Conservation (phyloP, 179 eudicot genomes). For the Beta macrorhiza region DNA sequence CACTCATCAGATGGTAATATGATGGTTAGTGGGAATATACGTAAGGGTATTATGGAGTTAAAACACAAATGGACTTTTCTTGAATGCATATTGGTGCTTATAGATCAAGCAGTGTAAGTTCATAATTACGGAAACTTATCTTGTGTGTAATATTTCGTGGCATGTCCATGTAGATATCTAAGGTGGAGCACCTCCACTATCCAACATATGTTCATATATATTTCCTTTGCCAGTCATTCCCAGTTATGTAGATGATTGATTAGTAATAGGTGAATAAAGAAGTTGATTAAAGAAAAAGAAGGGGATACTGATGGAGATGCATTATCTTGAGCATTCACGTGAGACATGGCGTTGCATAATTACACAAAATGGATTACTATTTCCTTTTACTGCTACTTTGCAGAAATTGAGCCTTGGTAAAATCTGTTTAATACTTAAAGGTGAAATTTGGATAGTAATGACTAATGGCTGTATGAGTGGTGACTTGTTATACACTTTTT, state of each 20-base stretch:
- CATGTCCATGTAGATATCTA: neutral
- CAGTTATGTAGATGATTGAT: neutral
- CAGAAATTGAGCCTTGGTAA: neutral
- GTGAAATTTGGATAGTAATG: neutral
- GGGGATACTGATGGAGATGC: neutral
- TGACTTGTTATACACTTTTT: neutral
- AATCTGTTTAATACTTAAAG: neutral
- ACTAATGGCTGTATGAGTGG: neutral
- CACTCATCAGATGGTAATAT: too few relatives aligned
- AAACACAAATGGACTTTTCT: too few relatives aligned
- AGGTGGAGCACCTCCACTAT: neutral
- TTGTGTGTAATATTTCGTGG: neutral
- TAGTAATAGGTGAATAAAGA: neutral
- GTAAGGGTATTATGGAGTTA: too few relatives aligned
- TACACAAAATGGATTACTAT: neutral
- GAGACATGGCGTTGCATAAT: neutral
- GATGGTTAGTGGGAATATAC: too few relatives aligned
- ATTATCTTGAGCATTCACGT: neutral
- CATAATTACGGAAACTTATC: neutral
- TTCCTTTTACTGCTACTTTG: neutral
- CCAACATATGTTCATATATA: neutral
- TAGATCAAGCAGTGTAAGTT: neutral
- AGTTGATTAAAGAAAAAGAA: neutral
- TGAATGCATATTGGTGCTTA: neutral
- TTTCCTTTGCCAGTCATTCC: too few relatives aligned